These are phyloP conservation scores for Lyophyllum decastes DNA, from an alignment of 768 basidiomycete species.

Conservation along the genomic window DNA sequence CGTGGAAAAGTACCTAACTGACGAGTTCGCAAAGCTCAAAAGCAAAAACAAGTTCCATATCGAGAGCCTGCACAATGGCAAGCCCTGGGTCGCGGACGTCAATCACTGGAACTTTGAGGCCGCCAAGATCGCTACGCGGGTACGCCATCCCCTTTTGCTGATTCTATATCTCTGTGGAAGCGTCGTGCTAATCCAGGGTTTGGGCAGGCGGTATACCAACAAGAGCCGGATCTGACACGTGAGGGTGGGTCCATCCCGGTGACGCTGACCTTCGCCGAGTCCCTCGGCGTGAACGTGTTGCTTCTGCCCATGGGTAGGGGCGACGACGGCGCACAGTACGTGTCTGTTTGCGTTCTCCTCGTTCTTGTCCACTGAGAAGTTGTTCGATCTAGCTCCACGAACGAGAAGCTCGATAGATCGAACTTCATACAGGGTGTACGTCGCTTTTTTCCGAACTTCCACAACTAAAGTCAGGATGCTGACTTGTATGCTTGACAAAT, in stretches of 20 bases:
- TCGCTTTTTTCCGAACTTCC: conserved; percentile 2
- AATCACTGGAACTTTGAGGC: conserved; percentile 95
- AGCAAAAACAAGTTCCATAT: conserved; percentile 80
- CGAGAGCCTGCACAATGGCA: conserved; percentile 78
- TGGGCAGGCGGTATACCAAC: conserved; percentile 61
- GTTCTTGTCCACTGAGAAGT: not conserved
- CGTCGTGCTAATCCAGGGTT: not conserved
- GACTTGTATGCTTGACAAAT: not conserved
- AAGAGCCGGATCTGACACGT: conserved; percentile 79
- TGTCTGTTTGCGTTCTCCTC: conserved; percentile 14
- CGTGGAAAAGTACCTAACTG: conserved; percentile 67
- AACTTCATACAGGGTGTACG: conserved; percentile 89
- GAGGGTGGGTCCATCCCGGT: conserved; percentile 97
- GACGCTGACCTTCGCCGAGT: conserved; percentile 91
- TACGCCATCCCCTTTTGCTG: conserved; percentile 20
- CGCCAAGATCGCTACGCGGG: conserved; percentile 83
- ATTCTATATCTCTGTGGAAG: too few relatives aligned
- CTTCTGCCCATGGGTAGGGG: conserved; percentile 92
- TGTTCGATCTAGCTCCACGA: conserved; percentile 64
- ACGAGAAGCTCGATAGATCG: conserved; percentile 89
- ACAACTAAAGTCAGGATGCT: not conserved
- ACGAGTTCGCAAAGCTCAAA: conserved; percentile 82
- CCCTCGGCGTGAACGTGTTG: conserved; percentile 82
- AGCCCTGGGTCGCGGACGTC: conserved; percentile 85
- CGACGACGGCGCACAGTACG: conserved; percentile 92